A percentile compares a stretch with the other conserved stretches of the same genome.
These are phyloP conservation scores for Moesziomyces aphidis DNA, from an alignment of 1,284 basidiomycete genomes.

Conservation along the genomic window DNA sequence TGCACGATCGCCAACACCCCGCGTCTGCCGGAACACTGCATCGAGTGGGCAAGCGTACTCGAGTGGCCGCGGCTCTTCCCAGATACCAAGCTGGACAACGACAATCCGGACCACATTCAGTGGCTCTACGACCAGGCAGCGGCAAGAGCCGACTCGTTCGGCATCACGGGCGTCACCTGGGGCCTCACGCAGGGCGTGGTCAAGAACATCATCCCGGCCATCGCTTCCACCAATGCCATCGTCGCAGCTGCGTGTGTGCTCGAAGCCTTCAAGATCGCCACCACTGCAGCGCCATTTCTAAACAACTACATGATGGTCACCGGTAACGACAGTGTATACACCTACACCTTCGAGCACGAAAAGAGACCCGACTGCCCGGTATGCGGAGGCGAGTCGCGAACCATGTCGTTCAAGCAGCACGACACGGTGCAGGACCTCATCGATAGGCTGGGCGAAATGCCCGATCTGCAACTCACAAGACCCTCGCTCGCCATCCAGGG, in stretches of 20 bases:
- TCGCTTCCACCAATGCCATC: slow-evolving; percentile 66
- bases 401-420: slow-evolving; percentile 19
- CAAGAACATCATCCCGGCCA: slow-evolving; percentile 98
- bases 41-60: slow-evolving; percentile 99
- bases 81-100: slow-evolving; percentile 70
- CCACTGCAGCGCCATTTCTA: slow-evolving; percentile 89
- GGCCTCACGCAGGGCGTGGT: slow-evolving; percentile 97
- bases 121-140: slow-evolving; percentile 88
- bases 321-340: slow-evolving; percentile 95
- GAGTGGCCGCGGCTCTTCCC: slow-evolving; percentile 95
- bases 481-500: slow-evolving; percentile 64
- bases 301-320: slow-evolving; percentile 94
- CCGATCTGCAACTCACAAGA: slow-evolving; percentile 62
- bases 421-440: slow-evolving; percentile 50
- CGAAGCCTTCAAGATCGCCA: slow-evolving; percentile 98
- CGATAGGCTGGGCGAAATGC: slow-evolving; percentile 49
- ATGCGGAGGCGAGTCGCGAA: slow-evolving; percentile 82
- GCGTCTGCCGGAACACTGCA: slow-evolving; percentile 96
- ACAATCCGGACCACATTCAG: slow-evolving; percentile 94
- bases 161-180: slow-evolving; percentile 98
- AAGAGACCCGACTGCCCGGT: slow-evolving; percentile 93
- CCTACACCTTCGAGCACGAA: slow-evolving; percentile 96
- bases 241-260: slow-evolving; percentile 89
- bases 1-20: slow-evolving; percentile 99
- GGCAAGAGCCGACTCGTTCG: slow-evolving; percentile 83